phyloP scores from a whole-genome alignment of 345 rosid species.

The Laguncularia racemosa region DNA sequence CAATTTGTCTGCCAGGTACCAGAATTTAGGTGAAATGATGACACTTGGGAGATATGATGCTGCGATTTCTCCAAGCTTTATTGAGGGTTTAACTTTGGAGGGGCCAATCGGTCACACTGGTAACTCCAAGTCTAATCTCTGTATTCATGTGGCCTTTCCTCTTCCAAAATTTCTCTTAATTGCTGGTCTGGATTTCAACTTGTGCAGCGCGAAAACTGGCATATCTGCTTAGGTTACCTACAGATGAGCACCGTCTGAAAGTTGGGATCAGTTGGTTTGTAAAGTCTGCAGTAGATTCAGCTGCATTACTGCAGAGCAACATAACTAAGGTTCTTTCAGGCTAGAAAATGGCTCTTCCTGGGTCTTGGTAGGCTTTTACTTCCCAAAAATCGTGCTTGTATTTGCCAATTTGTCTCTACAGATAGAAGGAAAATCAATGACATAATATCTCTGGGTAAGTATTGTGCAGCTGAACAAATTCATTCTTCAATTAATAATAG shows the following conservation, averaged over 20 bases:
- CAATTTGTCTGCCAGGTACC: constrained; percentile 49
- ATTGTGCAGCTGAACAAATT: too few species aligned
- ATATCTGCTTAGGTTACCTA: constrained; percentile 78
- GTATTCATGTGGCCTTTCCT: background rate
- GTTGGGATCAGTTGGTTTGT: constrained; percentile 91
- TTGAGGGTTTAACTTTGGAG: constrained; percentile 82
- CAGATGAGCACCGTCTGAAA: constrained; percentile 84
- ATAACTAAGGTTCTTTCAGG: constrained; percentile 58
- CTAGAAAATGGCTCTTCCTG: background rate
- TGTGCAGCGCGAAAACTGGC: constrained; percentile 76
- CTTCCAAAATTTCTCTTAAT: background rate
- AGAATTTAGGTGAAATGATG: constrained; percentile 97
- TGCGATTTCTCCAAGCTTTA: constrained; percentile 79
- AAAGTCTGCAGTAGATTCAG: constrained; percentile 68
- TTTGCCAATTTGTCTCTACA: background rate
- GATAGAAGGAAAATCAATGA: background rate
- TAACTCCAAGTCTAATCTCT: constrained; percentile 12
- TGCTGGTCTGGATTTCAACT: background rate
- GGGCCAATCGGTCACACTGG: constrained; percentile 87
- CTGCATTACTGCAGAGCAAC: constrained; percentile 64
- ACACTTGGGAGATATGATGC: constrained; percentile 79
- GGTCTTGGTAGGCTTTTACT: too few species aligned
- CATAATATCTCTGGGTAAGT: too few species aligned
- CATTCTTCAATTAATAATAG: too few species aligned
- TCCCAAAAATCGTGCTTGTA: too few species aligned